Conservation (phyloP, 371 early-diverging fungal genomes). For the Zancudomyces culisetae region DNA sequence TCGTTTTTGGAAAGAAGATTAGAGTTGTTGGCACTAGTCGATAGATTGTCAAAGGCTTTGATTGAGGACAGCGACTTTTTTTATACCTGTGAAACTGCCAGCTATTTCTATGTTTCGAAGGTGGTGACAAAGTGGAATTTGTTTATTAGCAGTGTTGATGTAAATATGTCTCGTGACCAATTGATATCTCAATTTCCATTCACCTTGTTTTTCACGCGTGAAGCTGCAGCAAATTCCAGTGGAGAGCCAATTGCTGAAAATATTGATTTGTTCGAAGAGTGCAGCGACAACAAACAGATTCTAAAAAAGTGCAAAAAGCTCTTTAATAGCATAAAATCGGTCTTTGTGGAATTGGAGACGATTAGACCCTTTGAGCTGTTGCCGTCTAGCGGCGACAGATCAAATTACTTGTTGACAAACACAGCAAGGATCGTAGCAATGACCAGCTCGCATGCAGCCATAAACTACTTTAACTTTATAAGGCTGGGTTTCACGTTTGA, state of each 20-base stretch:
- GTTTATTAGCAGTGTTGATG: constrained; percentile 18
- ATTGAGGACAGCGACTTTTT: constrained; percentile 59
- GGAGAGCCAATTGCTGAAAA: no score
- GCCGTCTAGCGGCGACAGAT: constrained; percentile 51
- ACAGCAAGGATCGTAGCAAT: constrained; percentile 91
- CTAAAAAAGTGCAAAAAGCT: constrained; percentile 50
- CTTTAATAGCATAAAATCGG: constrained; percentile 47
- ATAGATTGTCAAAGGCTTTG: constrained; percentile 35
- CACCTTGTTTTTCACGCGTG: constrained; percentile 35
- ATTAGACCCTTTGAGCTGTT: constrained; percentile 85
- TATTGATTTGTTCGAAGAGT: constrained; percentile 42
- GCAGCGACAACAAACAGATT: constrained; percentile 26
- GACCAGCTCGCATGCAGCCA: constrained; percentile 88
- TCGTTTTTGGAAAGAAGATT: constrained; percentile 71
- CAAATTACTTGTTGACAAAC: constrained; percentile 77
- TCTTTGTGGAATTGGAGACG: constrained; percentile 54
- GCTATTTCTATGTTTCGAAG: constrained; percentile 64
- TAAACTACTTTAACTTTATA: constrained; percentile 65
- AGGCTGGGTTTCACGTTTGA: constrained; percentile 80
- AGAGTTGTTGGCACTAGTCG: constrained; percentile 53
- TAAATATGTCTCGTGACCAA: constrained; percentile 14
- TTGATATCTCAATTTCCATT: constrained; percentile 52
- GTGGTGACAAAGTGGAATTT: constrained; percentile 55
- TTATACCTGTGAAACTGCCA: constrained; percentile 81
- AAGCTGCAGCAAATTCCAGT: constrained; percentile 28